These are phyloP conservation scores for Huntiella abstrusa DNA, from an alignment of 2,329 filamentous ascomycete species.

Conservation along the genomic window DNA sequence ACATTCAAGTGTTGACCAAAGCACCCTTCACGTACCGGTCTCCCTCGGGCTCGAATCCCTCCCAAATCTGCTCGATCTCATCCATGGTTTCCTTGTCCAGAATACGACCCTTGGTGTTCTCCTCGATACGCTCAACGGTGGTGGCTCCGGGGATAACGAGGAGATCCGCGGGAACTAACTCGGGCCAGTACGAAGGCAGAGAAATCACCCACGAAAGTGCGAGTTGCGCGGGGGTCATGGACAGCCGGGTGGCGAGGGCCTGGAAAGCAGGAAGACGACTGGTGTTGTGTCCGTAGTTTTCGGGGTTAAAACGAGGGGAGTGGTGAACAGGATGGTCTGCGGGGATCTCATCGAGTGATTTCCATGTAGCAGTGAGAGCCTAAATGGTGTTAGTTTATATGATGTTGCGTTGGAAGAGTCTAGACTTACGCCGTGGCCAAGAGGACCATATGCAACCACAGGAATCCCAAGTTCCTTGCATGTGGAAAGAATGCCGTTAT, in stretches of 20 bases:
- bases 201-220: slow-evolving; percentile 44
- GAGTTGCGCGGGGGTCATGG: slow-evolving; percentile 41
- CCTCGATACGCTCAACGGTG: slow-evolving; percentile 32
- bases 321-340: slow-evolving; percentile 27
- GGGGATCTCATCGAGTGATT: slow-evolving; percentile 33
- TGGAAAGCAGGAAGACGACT: slow-evolving; percentile 39
- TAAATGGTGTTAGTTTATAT: slow-evolving; percentile 25
- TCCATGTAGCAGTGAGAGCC: slow-evolving; percentile 35
- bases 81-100: slow-evolving; percentile 31
- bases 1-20: slow-evolving; percentile 20
- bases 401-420: background rate
- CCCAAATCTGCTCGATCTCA: slow-evolving; percentile 30
- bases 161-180: slow-evolving; percentile 24
- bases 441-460: slow-evolving; percentile 52
- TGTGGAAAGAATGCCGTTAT: slow-evolving; percentile 32
- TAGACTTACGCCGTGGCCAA: slow-evolving; percentile 34
- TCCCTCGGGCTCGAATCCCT: slow-evolving; percentile 28
- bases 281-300: slow-evolving; percentile 45
- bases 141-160: slow-evolving; percentile 46
- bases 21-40: slow-evolving; percentile 25
- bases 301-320: slow-evolving; percentile 41
- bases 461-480: slow-evolving; percentile 48
- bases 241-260: slow-evolving; percentile 38
- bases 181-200: slow-evolving; percentile 29
- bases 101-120: slow-evolving; percentile 36